Percentiles rank a stretch among this genome's conserved stretches.
Evolutionary conservation across 331 rosid species (phyloP).

Genomic region (Prunus yedoensis): DNA sequence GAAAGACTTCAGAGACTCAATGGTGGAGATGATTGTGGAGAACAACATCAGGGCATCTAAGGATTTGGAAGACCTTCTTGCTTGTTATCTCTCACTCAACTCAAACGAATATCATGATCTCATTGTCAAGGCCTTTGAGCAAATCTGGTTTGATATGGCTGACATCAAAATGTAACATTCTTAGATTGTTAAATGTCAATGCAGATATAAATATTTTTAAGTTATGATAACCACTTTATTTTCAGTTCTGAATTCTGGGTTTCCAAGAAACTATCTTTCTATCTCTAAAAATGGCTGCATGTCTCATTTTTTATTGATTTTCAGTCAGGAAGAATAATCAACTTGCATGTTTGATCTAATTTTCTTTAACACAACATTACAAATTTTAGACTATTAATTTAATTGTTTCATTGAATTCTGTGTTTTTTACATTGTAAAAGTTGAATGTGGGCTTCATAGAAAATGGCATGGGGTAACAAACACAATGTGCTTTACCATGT

Average conservation of each 20-base stretch:
- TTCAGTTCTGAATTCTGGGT: background rate
- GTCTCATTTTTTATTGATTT: background rate
- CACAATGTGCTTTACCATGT: background rate
- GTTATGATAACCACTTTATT: background rate
- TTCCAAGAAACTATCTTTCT: background rate
- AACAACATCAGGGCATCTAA: slow-evolving; percentile 61
- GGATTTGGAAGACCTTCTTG: slow-evolving; percentile 88
- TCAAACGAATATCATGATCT: slow-evolving; percentile 65
- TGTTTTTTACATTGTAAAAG: background rate
- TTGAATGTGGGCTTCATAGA: background rate
- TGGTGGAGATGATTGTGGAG: slow-evolving; percentile 95
- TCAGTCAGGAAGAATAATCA: background rate
- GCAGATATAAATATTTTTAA: slow-evolving; percentile 12
- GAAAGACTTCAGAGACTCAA: slow-evolving; percentile 75
- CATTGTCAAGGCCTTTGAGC: slow-evolving; percentile 83
- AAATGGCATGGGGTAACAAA: slow-evolving; percentile 2
- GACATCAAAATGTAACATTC: slow-evolving; percentile 31
- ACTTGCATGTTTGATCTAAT: background rate
- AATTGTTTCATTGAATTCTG: background rate
- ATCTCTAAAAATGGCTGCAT: background rate
- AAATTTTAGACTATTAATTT: background rate
- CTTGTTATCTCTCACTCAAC: slow-evolving; percentile 79
- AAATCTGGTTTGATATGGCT: slow-evolving; percentile 73
- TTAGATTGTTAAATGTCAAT: slow-evolving; percentile 26
- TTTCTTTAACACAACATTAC: background rate